Percentiles rank a stretch among this genome's conserved stretches.
Conservation (phyloP, 495 filamentous ascomycete genomes). For the Delitschia confertaspora region DNA sequence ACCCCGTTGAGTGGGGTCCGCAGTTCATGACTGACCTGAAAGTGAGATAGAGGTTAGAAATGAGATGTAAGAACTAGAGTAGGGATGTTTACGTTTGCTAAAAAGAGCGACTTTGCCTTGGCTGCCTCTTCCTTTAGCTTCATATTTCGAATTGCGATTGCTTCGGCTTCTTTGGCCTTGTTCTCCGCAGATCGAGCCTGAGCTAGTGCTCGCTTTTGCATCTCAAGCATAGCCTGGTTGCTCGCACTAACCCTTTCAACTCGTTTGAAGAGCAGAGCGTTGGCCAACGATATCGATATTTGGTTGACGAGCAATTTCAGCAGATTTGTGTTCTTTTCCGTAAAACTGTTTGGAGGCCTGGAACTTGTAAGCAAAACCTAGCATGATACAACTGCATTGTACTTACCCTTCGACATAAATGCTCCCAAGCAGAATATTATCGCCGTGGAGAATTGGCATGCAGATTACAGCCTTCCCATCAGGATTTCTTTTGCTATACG, state of each 20-base stretch:
- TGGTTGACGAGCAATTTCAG: conserved; percentile 81
- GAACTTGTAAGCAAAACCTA: too few relatives aligned
- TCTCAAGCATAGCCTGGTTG: conserved; percentile 81
- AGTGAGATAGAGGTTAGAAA: too few relatives aligned
- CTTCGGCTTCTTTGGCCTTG: conserved; percentile 75
- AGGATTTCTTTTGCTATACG: conserved; percentile 59
- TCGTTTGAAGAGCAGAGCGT: conserved; percentile 76
- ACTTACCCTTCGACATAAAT: conserved; percentile 82
- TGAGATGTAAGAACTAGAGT: too few relatives aligned
- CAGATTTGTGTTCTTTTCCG: conserved; percentile 77
- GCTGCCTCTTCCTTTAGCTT: conserved; percentile 86
- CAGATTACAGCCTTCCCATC: conserved; percentile 71
- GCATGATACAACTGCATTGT: too few relatives aligned
- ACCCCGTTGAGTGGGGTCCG: conserved; percentile 83
- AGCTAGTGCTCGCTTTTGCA: conserved; percentile 72
- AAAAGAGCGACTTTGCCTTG: conserved; percentile 82
- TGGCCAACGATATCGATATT: conserved; percentile 80
- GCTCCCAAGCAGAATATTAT: conserved; percentile 65
- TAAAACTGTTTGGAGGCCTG: conserved; percentile 76
- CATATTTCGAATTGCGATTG: conserved; percentile 75
- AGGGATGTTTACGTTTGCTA: conserved; percentile 89
- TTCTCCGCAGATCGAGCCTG: conserved; percentile 72
- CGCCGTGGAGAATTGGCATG: conserved; percentile 72
- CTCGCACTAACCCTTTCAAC: conserved; percentile 37
- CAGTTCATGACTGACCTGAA: too few relatives aligned